Conservation (phyloP, 2,329 filamentous ascomycete species). For the Colletotrichum scovillei region DNA sequence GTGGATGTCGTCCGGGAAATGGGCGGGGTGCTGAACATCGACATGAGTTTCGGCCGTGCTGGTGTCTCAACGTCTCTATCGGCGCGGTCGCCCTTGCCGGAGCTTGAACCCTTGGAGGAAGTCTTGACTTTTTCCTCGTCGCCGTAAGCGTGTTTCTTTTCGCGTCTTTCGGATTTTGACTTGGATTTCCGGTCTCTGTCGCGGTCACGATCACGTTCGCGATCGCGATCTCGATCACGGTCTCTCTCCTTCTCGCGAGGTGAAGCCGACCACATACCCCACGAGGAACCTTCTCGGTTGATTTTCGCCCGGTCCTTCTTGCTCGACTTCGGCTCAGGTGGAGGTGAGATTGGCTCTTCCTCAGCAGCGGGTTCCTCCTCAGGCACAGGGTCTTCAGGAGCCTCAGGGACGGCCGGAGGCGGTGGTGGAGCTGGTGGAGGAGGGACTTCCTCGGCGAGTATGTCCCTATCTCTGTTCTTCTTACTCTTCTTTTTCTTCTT, state of each 20-base stretch:
- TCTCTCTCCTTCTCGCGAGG: conserved; percentile 47
- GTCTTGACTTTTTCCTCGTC: conserved; percentile 71
- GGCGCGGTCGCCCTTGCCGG: conserved; percentile 73
- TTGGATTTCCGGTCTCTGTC: conserved; percentile 56
- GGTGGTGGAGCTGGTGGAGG: conserved; percentile 53
- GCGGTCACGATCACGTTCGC: conserved; percentile 48
- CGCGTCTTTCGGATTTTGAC: conserved; percentile 74
- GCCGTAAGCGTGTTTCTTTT: conserved; percentile 52
- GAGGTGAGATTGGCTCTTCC: conserved; percentile 52
- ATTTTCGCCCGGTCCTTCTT: conserved; percentile 84
- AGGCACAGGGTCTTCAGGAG: conserved; percentile 42
- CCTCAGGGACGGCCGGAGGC: conserved; percentile 60
- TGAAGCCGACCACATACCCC: conserved; percentile 79
- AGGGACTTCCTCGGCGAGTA: conserved; percentile 46
- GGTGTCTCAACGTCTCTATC: conserved; percentile 58
- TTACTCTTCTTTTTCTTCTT: conserved; percentile 58
- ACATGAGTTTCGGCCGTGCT: conserved; percentile 67
- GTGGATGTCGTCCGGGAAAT: conserved; percentile 77
- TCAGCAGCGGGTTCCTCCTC: conserved; percentile 22
- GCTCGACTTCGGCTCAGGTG: conserved; percentile 67
- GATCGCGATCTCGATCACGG: conserved; percentile 6
- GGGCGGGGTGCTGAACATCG: conserved; percentile 76
- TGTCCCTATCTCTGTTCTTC: conserved; percentile 50
- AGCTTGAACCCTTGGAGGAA: conserved; percentile 76
- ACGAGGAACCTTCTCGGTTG: conserved; percentile 77